Base-by-base conservation (phyloP, 2,329 filamentous ascomycete genomes). In the Helotiales sp. region DNA sequence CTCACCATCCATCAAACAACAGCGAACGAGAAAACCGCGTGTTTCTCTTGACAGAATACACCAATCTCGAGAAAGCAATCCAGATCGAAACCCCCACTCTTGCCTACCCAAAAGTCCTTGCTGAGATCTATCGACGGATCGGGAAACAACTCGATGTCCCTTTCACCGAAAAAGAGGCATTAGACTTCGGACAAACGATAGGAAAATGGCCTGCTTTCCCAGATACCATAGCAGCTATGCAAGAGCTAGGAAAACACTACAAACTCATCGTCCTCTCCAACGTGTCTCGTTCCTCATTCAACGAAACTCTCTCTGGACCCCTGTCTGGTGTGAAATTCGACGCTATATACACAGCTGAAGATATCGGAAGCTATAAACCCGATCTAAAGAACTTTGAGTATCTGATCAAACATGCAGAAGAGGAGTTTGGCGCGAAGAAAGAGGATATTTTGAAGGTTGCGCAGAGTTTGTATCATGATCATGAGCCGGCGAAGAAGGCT, bases 361-460 rank as follows among this genome's bases (percentile, higher is more conserved):
- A 90, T 38, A 81, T 91, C 27, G 87, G 88, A 0, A 81, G 78
- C 13, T 91, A 91, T 69, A 92, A 91, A 73, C 89, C 89, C 0
- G 78, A 85, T 63, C 66, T 75, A 29, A 73, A 75, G 52, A 90
- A 91, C 62, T 91, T 91, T 58, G 77, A 83, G 55, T 84, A 86
- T 67, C 77, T 91, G 77, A 69, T 90, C 4, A 70, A 74, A 10
- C 74, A 81, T 48, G 80, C 83, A 1, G 59, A 80, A 66, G 66
- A 73, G 1, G 76, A 78, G n/a, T 84, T 88, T 64, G 83, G 81
- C 0, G 70, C 87, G 0, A 73, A 76, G 52, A 83, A 81, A 63
- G 73, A 74, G 0, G 71, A 83, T 66, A 77, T 91, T 5, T 67
- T 88, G 55, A 84, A 88, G 72, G 85, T 85, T 24, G 88, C 88